Evolutionary conservation across 257 asterid species (phyloP), one percentile per base, ranked within the genome.

Genomic region (Cruciata laevipes): DNA sequence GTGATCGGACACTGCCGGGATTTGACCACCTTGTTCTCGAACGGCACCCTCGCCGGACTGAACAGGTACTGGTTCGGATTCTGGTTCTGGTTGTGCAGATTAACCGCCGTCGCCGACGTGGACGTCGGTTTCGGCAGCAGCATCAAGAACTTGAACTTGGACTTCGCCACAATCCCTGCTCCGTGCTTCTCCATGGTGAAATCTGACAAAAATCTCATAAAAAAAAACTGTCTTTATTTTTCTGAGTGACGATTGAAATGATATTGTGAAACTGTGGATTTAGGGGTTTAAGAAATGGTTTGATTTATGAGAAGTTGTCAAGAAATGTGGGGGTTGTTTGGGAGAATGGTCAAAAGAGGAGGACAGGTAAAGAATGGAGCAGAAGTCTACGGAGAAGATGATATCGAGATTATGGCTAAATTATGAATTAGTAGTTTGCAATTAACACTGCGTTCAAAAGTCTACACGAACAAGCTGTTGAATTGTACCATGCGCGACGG

Each of bases 31-130:
- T 57, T 63, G 27, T 53, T 63, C 25, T 55, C 31, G 30, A 27
- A 27, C 20, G 64, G 59, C 13, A 40, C 70, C 49, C 67, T 73
- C 2, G 79, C 71, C 1, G 88, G 88, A 69, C 88, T 83, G 72
- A 72, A 83, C 3, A 77, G 78, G 10, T 58, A 23, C 30, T 65
- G 57, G 7, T 64, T 18, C 31, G 11, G 60, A 30, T 59, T 61
- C 5, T 59, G 80, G 51, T 70, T 76, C 65, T 74, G 80, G 58
- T 61, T 76, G 40, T 74, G 80, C 69, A 83, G 78, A 32, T 73
- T 56, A 6, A 75, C 56, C 1, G 76, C 68, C 7, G 82, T 47
- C 0, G 81, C 69, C 2, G 65, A 30, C 6, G 81, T 66, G 0
- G 66, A 16, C 18, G 66, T 14, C 62, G 80, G 83, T 69, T 70